Conservation (phyloP, 192 early-diverging fungal species). For the Phlyctochytrium arcticum region DNA sequence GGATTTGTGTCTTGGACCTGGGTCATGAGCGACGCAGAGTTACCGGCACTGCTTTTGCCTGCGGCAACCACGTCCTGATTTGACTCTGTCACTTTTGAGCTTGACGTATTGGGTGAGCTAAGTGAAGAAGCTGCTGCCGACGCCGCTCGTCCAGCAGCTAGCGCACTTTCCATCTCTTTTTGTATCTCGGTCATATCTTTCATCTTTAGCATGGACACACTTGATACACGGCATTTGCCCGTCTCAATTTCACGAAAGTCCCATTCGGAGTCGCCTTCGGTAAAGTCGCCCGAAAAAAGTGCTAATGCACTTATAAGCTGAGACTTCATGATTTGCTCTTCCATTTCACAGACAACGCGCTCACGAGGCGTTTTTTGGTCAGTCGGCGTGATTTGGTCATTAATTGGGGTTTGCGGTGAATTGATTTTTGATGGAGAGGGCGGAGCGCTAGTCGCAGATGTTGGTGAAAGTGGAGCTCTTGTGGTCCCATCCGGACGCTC, state of each 20-base stretch:
- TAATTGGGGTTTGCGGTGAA: not conserved
- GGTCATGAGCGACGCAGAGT: not conserved
- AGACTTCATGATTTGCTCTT: slow-evolving; percentile 3
- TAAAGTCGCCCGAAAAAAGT: not conserved
- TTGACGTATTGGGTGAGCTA: too few relatives aligned
- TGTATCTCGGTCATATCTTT: not conserved
- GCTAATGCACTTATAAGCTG: slow-evolving; percentile 1
- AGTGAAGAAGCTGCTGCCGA: too few relatives aligned
- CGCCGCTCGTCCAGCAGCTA: not conserved
- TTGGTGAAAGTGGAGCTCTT: not conserved
- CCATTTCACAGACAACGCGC: slow-evolving; percentile 10
- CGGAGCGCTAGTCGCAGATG: not conserved
- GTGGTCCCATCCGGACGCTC: not conserved
- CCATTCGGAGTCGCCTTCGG: not conserved
- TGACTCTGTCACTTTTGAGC: too few relatives aligned
- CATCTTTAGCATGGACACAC: slow-evolving; percentile 18
- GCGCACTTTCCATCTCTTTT: not conserved
- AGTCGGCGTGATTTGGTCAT: too few relatives aligned
- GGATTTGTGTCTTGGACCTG: not conserved
- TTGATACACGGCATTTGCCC: not conserved
- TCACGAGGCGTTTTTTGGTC: not conserved
- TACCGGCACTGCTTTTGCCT: not conserved
- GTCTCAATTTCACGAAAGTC: slow-evolving; percentile 6
- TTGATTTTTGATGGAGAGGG: not conserved
- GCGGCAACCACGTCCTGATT: too few relatives aligned